These are phyloP conservation scores for Aspergillus panamensis DNA, from an alignment of 495 filamentous ascomycete genomes.

Conservation along the genomic window DNA sequence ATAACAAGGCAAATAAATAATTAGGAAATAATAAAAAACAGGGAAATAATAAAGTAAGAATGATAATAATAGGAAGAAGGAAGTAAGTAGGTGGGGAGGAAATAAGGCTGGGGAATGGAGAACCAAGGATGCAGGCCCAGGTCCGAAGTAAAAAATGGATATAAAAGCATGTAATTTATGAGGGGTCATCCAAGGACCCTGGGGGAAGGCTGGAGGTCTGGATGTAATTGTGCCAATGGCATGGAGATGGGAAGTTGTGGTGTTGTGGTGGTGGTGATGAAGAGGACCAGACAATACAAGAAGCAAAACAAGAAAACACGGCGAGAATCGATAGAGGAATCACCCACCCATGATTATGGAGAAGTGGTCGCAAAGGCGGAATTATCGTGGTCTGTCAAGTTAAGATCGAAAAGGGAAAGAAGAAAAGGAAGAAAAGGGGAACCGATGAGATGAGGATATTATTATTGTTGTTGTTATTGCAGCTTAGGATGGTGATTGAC, in stretches of 20 bases:
- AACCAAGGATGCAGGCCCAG: conserved; percentile 15
- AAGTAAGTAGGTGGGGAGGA: conserved; percentile 9
- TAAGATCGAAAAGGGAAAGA: conserved; percentile 1
- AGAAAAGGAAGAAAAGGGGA: conserved; percentile 1
- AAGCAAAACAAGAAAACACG: not conserved
- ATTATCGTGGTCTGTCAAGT: conserved; percentile 8
- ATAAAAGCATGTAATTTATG: not conserved
- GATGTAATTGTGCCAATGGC: not conserved
- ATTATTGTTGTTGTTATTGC: conserved; percentile 3
- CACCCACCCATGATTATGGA: conserved; percentile 30
- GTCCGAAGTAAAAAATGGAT: conserved; percentile 2
- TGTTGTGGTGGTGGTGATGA: not conserved
- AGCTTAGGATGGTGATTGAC: conserved; percentile 9
- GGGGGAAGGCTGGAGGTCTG: not conserved
- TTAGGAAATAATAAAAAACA: conserved; percentile 9
- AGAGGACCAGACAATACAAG: not conserved
- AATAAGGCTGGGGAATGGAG: conserved; percentile 14
- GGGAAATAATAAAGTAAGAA: conserved; percentile 18
- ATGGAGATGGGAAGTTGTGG: not conserved
- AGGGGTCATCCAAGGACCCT: not conserved
- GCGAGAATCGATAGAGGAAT: not conserved
- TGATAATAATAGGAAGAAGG: conserved; percentile 12
- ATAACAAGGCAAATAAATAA: conserved; percentile 9
- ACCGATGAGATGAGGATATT: conserved; percentile 3
- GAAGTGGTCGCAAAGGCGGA: conserved; percentile 6